Percentiles rank a stretch among this genome's conserved stretches.
Conservation (phyloP, 2,329 filamentous ascomycete species). For the Trichoderma oligosporum region DNA sequence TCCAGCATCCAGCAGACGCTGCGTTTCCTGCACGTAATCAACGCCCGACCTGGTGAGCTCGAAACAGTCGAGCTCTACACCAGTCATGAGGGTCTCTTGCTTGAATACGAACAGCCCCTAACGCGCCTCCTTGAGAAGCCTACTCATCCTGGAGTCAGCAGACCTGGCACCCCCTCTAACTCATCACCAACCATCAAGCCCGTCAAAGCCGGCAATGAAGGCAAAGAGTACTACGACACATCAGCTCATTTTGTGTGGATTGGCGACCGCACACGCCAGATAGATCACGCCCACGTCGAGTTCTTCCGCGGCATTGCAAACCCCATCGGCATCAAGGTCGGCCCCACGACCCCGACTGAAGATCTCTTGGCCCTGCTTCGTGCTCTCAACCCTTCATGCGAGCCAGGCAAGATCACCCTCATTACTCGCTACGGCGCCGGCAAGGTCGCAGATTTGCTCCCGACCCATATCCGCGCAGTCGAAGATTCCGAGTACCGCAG, state of each 20-base stretch:
- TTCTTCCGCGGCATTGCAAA: conserved; percentile 97
- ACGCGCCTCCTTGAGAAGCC: conserved; percentile 72
- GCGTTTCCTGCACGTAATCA: conserved; percentile 90
- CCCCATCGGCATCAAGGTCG: conserved; percentile 94
- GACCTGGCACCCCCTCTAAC: conserved; percentile 28
- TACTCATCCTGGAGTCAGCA: conserved; percentile 48
- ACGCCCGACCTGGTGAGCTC: conserved; percentile 76
- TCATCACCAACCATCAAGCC: conserved; percentile 42
- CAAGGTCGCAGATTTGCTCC: conserved; percentile 72
- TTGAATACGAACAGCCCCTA: conserved; percentile 89
- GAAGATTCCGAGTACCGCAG: conserved; percentile 66
- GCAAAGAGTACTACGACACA: conserved; percentile 83
- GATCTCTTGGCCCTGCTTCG: conserved; percentile 79
- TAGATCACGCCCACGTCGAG: conserved; percentile 91
- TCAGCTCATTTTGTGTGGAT: conserved; percentile 98
- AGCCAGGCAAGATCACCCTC: conserved; percentile 89
- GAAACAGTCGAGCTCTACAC: conserved; percentile 94
- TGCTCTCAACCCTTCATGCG: conserved; percentile 75
- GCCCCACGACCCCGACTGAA: conserved; percentile 71
- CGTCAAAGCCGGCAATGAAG: conserved; percentile 27
- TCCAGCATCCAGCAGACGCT: conserved; percentile 83
- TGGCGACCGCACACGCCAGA: conserved; percentile 89
- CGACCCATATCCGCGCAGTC: conserved; percentile 83
- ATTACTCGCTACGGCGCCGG: conserved; percentile 90
- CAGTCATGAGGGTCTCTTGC: conserved; percentile 86